These are phyloP conservation scores for Caryopteris hybrid DNA, from an alignment of 305 asterid species.

Conservation along the genomic window DNA sequence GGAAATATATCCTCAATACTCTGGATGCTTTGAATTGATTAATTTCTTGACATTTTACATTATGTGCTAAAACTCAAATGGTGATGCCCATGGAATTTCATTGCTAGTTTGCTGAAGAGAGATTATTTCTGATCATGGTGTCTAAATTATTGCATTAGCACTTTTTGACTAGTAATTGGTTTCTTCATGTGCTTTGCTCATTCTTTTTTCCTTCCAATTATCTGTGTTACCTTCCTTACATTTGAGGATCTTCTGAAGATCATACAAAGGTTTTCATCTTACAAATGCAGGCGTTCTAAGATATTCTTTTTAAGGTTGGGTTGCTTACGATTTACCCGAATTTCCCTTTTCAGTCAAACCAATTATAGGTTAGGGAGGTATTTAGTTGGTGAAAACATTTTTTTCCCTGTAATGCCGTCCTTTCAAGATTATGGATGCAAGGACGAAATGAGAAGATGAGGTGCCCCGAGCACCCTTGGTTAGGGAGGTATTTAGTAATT, in stretches of 20 bases:
- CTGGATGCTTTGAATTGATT: not conserved
- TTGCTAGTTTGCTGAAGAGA: not conserved
- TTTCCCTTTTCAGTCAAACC: not conserved
- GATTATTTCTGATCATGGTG: not conserved
- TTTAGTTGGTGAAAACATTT: too few species aligned
- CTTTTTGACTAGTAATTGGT: not conserved
- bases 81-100: not conserved
- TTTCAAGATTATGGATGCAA: too few species aligned
- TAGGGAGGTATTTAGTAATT: too few species aligned
- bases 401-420: too few species aligned
- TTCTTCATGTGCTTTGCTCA: not conserved
- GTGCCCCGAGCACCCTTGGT: too few species aligned
- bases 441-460: too few species aligned
- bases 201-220: not conserved
- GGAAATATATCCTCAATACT: not conserved
- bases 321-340: not conserved
- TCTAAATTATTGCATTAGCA: not conserved
- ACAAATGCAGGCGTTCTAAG: not conserved
- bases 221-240: not conserved
- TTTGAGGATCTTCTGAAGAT: not conserved
- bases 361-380: not conserved
- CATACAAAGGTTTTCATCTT: not conserved
- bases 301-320: not conserved
- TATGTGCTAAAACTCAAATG: not conserved
- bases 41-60: not conserved